phyloP scores from a whole-genome alignment of 768 basidiomycete species.

The Tylopilus cervinicoccineus region DNA sequence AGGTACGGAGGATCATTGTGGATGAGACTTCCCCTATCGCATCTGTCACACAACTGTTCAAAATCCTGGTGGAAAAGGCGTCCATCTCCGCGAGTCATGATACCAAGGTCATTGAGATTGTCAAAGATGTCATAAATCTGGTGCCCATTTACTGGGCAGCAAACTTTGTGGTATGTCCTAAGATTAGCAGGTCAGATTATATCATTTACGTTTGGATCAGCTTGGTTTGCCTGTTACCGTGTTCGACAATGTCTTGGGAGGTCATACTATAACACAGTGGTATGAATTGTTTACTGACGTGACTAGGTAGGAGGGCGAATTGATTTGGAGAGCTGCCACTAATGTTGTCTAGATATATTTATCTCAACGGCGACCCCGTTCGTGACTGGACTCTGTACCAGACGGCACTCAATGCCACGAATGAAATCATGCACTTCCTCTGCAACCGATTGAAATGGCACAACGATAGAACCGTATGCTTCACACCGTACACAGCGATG shows the following conservation, averaged over 20 bases:
- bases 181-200: neutral
- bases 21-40: constrained; percentile 9
- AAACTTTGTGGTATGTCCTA: constrained; percentile 46
- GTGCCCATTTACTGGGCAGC: constrained; percentile 61
- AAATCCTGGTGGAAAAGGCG: constrained; percentile 7
- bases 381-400: constrained; percentile 32
- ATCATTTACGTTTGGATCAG: neutral
- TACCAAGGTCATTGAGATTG: constrained; percentile 48
- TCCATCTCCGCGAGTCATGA: constrained; percentile 3
- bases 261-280: constrained; percentile 40
- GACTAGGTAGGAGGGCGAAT: constrained; percentile 23
- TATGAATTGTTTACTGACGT: constrained; percentile 48
- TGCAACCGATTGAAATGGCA: constrained; percentile 18
- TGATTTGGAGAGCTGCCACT: neutral
- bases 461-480: constrained; percentile 20
- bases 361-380: constrained; percentile 30
- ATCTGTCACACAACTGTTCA: constrained; percentile 11
- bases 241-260: constrained; percentile 36
- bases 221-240: constrained; percentile 33
- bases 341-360: constrained; percentile 32
- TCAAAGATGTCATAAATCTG: constrained; percentile 63
- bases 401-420: constrained; percentile 24
- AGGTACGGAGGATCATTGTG: constrained; percentile 16
- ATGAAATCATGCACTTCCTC: constrained; percentile 25
- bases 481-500: neutral